A percentile compares a stretch with the other conserved stretches of the same genome.
These are phyloP conservation scores for Dalbergia cochinchinensis DNA, from an alignment of 306 rosid species.

Conservation along the genomic window DNA sequence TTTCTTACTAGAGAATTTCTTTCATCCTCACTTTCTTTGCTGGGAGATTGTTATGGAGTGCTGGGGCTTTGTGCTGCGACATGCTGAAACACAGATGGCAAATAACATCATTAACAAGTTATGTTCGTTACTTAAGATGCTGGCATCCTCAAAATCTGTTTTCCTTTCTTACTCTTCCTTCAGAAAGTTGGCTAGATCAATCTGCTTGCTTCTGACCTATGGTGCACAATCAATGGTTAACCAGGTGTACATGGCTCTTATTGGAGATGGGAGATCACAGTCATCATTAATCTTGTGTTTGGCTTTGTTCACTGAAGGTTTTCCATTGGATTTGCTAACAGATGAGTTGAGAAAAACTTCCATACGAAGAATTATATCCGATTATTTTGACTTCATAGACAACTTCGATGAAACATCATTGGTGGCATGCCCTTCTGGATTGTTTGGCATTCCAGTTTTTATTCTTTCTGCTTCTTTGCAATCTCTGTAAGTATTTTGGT, in stretches of 20 bases:
- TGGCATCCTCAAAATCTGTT: constrained; percentile 74
- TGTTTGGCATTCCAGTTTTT: constrained; percentile 71
- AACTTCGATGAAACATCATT: constrained; percentile 63
- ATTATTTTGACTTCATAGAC: constrained; percentile 68
- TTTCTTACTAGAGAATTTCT: constrained; percentile 78
- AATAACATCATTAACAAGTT: constrained; percentile 59
- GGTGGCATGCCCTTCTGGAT: constrained; percentile 49
- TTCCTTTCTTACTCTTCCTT: constrained; percentile 64
- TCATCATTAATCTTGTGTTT: constrained; percentile 58
- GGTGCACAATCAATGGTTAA: constrained; percentile 67
- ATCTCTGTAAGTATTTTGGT: constrained; percentile 67
- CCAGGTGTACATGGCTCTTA: constrained; percentile 62
- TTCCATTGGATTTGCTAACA: constrained; percentile 75
- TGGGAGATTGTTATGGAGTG: constrained; percentile 90
- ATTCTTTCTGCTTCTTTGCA: constrained; percentile 78
- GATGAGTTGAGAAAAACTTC: constrained; percentile 65
- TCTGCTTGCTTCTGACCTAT: constrained; percentile 66
- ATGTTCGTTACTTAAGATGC: constrained; percentile 68
- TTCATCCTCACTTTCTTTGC: constrained; percentile 96
- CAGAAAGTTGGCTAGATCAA: constrained; percentile 81
- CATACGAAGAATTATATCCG: constrained; percentile 59
- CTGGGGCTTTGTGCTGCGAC: constrained; percentile 83
- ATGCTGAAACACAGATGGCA: constrained; percentile 70
- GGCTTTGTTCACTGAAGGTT: constrained; percentile 80
- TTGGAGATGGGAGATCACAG: constrained; percentile 64